phyloP scores from a whole-genome alignment of 306 rosid genomes.

The Cicer bijugum region DNA sequence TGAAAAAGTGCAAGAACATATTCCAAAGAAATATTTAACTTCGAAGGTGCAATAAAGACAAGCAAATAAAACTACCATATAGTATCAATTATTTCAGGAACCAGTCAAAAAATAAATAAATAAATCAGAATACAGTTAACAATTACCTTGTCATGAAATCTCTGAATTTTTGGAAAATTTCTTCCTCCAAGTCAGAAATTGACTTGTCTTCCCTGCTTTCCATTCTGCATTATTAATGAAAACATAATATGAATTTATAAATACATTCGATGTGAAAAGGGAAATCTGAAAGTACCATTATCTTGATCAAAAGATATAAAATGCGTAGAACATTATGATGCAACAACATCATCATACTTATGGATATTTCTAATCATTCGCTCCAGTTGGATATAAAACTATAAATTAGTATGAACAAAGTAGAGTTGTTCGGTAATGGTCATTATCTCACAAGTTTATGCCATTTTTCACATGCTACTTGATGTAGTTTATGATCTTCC shows the following conservation, averaged over 20 bases:
- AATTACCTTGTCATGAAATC: conserved; percentile 76
- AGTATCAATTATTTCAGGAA: conserved; percentile 7
- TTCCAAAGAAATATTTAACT: background rate
- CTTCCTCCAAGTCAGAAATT: conserved; percentile 44
- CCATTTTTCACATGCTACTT: too few relatives aligned
- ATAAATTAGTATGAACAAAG: too few relatives aligned
- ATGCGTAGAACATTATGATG: too few relatives aligned
- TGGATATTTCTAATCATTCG: too few relatives aligned
- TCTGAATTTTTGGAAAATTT: conserved; percentile 50
- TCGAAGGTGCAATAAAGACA: background rate
- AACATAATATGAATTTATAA: conserved; percentile 2
- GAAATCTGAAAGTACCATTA: background rate
- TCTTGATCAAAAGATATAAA: too few relatives aligned
- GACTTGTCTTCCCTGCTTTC: conserved; percentile 39
- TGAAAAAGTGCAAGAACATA: conserved; percentile 13
- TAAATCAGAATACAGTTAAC: background rate
- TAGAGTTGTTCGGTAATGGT: too few relatives aligned
- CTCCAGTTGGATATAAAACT: too few relatives aligned
- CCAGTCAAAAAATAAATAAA: background rate
- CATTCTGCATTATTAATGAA: conserved; percentile 46
- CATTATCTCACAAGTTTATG: too few relatives aligned
- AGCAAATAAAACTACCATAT: background rate
- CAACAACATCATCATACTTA: too few relatives aligned
- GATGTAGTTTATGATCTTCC: too few relatives aligned
- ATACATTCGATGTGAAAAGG: background rate